Evolutionary conservation across 1,284 basidiomycete genomes (phyloP), one percentile per base, ranked within the genome.

Genomic region (Ganoderma boninense): DNA sequence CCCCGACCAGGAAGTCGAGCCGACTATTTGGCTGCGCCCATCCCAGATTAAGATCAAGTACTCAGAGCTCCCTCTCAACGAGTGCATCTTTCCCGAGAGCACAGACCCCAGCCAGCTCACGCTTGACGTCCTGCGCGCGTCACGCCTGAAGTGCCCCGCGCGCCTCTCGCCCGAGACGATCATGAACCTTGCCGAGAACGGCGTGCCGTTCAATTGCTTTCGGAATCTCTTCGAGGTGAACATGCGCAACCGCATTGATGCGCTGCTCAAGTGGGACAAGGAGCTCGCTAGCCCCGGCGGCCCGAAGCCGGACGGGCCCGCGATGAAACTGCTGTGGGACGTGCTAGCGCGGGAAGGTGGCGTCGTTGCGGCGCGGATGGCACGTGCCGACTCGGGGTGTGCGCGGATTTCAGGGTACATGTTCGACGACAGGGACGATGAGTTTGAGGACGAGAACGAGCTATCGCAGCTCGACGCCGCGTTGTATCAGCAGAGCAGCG

Each of bases 11-110:
- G 73, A 74, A 7, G 32, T 71, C 32, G 69, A 62, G 2, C 80
- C 82, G 1, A 70, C 64, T 43, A 71, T 84, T 18, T 82, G 80
- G 75, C 72, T 86, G 6, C 81, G 85, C 1, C 76, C 79, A 0
- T 87, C 85, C 0, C 85, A 86, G 71, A 74, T 77, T 29, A 87
- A 87, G 71, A 85, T 86, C 65, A 74, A 73, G n/a, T 82, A 81
- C 66, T 52, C 72, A 11, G 2, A 46, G 4, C 44, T 69, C 26
- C 63, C 65, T 11, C 40, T 69, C 10, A 18, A 72, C 0, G 43
- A 66, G 2, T 52, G 67, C 42, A 49, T 71, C 26, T 23, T 76
- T 0, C 71, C 69, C 1, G 18, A 20, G 2, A 74, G 77, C 32
- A 54, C 69, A 2, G 79, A 82, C 64, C 79, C 78, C 0, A 79